Evolutionary conservation across 352 stramenopile genomes (phyloP).

Genomic region (Phytophthora citricola): DNA sequence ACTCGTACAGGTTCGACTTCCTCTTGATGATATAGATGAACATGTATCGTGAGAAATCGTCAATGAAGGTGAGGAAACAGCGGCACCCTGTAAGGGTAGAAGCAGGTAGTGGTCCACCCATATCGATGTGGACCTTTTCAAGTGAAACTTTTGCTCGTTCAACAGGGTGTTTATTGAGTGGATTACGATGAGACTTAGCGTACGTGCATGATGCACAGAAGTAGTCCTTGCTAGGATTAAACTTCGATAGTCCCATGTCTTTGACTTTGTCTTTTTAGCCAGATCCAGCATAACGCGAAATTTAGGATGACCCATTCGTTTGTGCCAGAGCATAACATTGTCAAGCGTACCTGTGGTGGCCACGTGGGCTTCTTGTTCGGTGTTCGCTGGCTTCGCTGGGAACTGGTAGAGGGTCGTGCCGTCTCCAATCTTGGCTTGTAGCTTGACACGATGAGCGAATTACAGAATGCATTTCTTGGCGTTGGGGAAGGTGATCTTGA

Average conservation of each 20-base stretch:
- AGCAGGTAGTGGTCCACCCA: background rate
- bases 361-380: background rate
- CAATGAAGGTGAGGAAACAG: background rate
- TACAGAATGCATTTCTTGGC: conserved; percentile 22
- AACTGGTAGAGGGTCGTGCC: background rate
- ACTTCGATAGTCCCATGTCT: background rate
- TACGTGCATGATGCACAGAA: background rate
- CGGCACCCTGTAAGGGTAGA: background rate
- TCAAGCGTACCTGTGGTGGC: background rate
- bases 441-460: background rate
- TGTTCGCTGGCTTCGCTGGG: background rate
- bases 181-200: background rate
- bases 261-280: too few species aligned
- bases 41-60: background rate
- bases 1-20: background rate
- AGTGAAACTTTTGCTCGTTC: too few species aligned
- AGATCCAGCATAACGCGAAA: too few species aligned
- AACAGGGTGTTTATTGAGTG: conserved; percentile 1
- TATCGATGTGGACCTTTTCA: background rate
- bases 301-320: too few species aligned
- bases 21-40: background rate
- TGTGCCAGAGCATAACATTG: background rate
- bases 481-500: background rate
- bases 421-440: background rate
- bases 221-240: background rate